Base-by-base conservation (phyloP, 2,329 filamentous ascomycete genomes). In the Parastagonospora avenae region DNA sequence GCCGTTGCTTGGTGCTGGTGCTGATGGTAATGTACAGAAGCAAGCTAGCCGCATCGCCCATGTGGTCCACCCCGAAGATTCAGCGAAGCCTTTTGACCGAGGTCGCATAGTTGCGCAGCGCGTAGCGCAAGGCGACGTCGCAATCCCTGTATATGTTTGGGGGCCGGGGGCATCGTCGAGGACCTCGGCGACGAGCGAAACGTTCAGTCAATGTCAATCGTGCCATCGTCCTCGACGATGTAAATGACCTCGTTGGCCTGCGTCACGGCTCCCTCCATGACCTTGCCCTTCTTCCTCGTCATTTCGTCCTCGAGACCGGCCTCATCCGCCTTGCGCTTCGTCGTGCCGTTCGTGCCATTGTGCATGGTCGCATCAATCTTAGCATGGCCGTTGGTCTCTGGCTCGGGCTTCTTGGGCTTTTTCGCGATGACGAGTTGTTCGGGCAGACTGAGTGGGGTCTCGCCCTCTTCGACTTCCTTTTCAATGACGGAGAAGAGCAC, bases 401-500 rank as follows among this genome's bases (percentile, higher is more conserved):
- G 40, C 7, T 44, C 44, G 9, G 65, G 57, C 33, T 66, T 62
- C 54, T 76, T 79, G 2, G 80, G 74, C 59, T 78, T 80, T 5
- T 71, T 67, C 1, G 80, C 77, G 38, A 85, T 80, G 5, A 79
- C 72, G 4, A 80, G 56, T 31, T 76, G 67, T 27, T 72, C 72
- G 1, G 78, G 68, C 2, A 79, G 73, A 59, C 80, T 80, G 52
- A 89, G 80, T 1, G 85, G 79, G 65, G 84, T 84, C 37, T 80
- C 81, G 9, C 79, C 75, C 14, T 62, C 48, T 27, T 62, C 59
- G 15, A 64, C 48, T 14, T 57, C 55, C 83, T 81, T 77, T 70
- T 86, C 81, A 61, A 86, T 81, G 46, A 91, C 80, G 57, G 85
- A 82, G 11, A 97, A 78, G 44, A 93, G 82, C 2, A 97, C 81